A percentile compares a stretch with the other conserved stretches of the same genome.
Evolutionary conservation across 345 rosid species (phyloP).

Genomic region (Moricandia arvensis): DNA sequence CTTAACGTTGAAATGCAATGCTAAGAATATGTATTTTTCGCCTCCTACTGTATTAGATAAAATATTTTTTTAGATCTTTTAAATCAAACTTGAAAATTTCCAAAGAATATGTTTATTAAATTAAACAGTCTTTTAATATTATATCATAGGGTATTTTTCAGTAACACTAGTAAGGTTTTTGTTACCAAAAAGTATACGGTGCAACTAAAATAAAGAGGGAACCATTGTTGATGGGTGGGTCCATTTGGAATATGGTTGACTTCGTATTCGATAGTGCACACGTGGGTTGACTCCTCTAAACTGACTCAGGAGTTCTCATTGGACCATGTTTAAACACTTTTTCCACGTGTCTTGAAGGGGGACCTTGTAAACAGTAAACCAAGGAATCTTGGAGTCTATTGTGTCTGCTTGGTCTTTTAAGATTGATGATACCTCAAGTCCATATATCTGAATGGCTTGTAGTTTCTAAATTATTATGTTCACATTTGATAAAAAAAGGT

Average conservation of each 20-base stretch:
- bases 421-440: neutral
- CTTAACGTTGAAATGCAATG: too few relatives aligned
- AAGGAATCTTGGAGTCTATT: neutral
- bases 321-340: slow-evolving; percentile 7
- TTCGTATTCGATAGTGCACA: slow-evolving; percentile 9
- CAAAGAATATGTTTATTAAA: neutral
- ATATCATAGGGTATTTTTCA: neutral
- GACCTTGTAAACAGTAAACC: neutral
- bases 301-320: slow-evolving; percentile 19
- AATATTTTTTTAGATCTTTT: neutral
- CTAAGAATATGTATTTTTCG: neutral
- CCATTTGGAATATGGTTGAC: slow-evolving; percentile 32
- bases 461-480: neutral
- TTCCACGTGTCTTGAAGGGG: neutral
- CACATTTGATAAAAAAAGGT: neutral
- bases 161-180: slow-evolving; percentile 20
- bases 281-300: slow-evolving; percentile 36
- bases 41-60: neutral
- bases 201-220: slow-evolving; percentile 17
- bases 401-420: slow-evolving; percentile 11
- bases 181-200: slow-evolving; percentile 13
- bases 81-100: neutral
- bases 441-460: neutral
- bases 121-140: neutral
- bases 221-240: slow-evolving; percentile 1